Base-by-base conservation (phyloP, 1,284 basidiomycete genomes). In the Trametes sp. region DNA sequence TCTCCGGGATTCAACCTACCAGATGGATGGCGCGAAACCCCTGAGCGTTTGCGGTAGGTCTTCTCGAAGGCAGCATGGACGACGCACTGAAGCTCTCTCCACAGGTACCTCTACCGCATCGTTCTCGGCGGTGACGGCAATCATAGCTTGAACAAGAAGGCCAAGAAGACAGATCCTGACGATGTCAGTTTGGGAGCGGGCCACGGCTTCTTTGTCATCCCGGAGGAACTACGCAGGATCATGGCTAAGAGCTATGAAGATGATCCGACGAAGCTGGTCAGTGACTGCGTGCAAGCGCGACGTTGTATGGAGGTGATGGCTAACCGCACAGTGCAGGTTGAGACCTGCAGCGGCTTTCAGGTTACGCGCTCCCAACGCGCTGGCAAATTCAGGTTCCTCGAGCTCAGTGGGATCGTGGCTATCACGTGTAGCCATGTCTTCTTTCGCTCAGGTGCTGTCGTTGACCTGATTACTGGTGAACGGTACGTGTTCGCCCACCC, bases 1-100 rank as follows among this genome's bases (percentile, higher is more conserved):
- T 31, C 26, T 21, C 54, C 54, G 5, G 44, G 16, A 10, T 45
- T 57, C 54, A 57, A 57, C 23, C 45, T 57, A 3, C 54, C 54
- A 2, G 8, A 16, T 1, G 54, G 33, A n/a, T 57, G 54, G 54
- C n/a, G 10, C 11, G 33, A 57, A 0, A 46, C 24, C 23, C 45
- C 44, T 3, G 44, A 33, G 4, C 44, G 41, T 28, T 9, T 45
- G 21, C 11, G 42, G 42, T 45, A 4, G 2, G 42, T 45, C 21
- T 2, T 13, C 16, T 4, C 38, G 3, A 5, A 19, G 38, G 13
- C 16, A 38, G 36, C 36, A 38, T 38, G 14, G 8, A 16, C 36
- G 6, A 11, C 16, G 14, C 6, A 14, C 16, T 38, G 26, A 31
- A 6, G 14, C 11, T 10, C 24, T 24, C 14, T 28, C 8, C 4